phyloP scores from a whole-genome alignment of 768 basidiomycete species.

The Xerocomellus chrysenteron region DNA sequence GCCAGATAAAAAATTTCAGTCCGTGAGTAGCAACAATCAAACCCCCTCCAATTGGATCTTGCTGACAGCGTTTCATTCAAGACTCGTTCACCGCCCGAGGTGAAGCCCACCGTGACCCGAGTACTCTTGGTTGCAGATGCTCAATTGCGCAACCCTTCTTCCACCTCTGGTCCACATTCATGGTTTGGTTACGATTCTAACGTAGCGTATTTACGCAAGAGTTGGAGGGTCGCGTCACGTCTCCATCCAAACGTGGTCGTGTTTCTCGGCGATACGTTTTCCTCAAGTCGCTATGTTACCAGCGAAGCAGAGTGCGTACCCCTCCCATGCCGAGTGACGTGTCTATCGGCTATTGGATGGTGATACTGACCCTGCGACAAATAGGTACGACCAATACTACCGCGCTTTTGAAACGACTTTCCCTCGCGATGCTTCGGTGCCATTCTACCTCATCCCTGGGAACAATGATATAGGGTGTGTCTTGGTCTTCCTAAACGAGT shows the following conservation, averaged over 20 bases:
- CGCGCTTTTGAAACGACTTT: slow-evolving; percentile 66
- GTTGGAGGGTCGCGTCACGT: slow-evolving; percentile 62
- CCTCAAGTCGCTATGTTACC: slow-evolving; percentile 55
- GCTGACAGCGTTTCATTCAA: slow-evolving; percentile 7
- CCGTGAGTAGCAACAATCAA: slow-evolving; percentile 22
- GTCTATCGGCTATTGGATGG: neutral
- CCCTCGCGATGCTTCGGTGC: slow-evolving; percentile 36
- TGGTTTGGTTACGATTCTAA: slow-evolving; percentile 47
- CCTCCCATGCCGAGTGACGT: slow-evolving; percentile 27
- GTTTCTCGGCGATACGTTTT: slow-evolving; percentile 76
- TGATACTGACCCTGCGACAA: slow-evolving; percentile 3
- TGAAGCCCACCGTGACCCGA: slow-evolving; percentile 40
- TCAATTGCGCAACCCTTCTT: slow-evolving; percentile 48
- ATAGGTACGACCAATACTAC: slow-evolving; percentile 61
- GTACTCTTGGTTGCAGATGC: slow-evolving; percentile 71
- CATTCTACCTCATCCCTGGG: slow-evolving; percentile 67
- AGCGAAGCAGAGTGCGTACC: slow-evolving; percentile 53
- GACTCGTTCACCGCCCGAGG: slow-evolving; percentile 8
- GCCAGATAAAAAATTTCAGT: slow-evolving; percentile 43
- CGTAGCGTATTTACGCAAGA: slow-evolving; percentile 63
- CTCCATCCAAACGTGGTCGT: slow-evolving; percentile 65
- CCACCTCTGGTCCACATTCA: slow-evolving; percentile 28
- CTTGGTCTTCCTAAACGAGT: neutral
- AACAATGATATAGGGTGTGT: slow-evolving; percentile 76
- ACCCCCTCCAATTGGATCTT: neutral